Base-by-base conservation (phyloP, 208 protist genomes). In the Acanthamoeba sp. region DNA sequence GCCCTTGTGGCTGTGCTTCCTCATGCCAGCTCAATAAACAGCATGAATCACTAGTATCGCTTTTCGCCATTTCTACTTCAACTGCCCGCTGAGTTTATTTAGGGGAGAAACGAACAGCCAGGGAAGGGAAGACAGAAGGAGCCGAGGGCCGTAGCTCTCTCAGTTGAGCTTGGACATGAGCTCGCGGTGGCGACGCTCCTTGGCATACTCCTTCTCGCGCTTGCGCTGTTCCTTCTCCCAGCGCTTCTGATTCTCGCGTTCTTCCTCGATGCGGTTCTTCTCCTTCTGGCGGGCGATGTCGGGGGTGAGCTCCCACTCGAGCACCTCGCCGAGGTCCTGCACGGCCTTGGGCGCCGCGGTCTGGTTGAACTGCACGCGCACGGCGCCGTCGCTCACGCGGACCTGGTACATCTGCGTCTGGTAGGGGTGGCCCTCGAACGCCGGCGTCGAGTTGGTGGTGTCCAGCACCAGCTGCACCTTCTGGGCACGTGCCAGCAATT, bases 271-370 rank as follows among this genome's bases (percentile, higher is more conserved):
- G 32, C 82, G 48, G 2, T 6, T 0, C 52, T 32, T n/a, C 50
- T 90, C 82, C 82, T 90, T 90, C 48, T 66, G 14, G 48, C 82
- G 48, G 82, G 82, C 82, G 52, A 90, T 57, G 48, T 7, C 82
- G 48, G 82, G 82, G 10, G 82, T 90, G 82, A 90, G 82, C 48
- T 66, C 52, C 82, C 82, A 90, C 82, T 90, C 82, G 36, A 64
- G 48, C 5, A 90, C 82, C 82, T 90, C 82, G 52, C 82, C 82
- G 0, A 90, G 52, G 32, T 42, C 40, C 0, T 12, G 22, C 16
- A 29, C 48, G 52, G 34, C 34, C 14, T 22, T 36, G 27, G 20
- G 16, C 12, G 27, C 48, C 0, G 4, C 2, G 82, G 55, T 27
- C 57, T 66, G 82, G 52, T 90, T 90, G 48, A 90, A 40, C 82